Base-by-base conservation (phyloP, 2,329 filamentous ascomycete species). In the Arthrinium phaeospermum region DNA sequence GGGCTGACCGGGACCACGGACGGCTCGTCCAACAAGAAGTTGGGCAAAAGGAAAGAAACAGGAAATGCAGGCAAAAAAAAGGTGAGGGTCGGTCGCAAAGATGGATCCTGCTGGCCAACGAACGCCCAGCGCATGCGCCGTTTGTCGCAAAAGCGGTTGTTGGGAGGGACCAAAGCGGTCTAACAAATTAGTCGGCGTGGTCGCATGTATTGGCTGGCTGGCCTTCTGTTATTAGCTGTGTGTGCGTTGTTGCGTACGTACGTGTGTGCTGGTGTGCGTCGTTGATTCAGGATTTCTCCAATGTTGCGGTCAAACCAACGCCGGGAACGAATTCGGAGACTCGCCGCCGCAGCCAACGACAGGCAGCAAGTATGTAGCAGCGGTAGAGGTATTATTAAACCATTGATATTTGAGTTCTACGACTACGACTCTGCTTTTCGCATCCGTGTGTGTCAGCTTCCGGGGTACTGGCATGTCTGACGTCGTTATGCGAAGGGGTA, bases 401-500 rank as follows among this genome's bases (percentile, higher is more conserved):
- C 7, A 61, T 61, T 37, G 34, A 37, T 61, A 3, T 12, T 49
- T n/a, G 19, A 49, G 46, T 49, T 49, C 7, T 37, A 37, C 37
- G 22, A 22, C 5, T n/a, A 47, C 46, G 46, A 47, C 19, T 47
- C 19, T 47, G 46, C 53, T 61, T 7, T 37, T 34, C 53, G 53
- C 53, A 64, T 41, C 19, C 41, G 57, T 64, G 57, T 64, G 57
- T 41, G 34, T 41, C 57, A 64, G 53, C 53, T n/a, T 34, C 30
- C 57, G 57, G 34, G 57, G 57, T 49, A 64, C 19, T 64, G 57
- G 57, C 57, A 41, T 64, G 57, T 41, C 57, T 64, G 57, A 64
- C 57, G 57, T 64, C 57, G 57, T 64, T 64, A 64, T 64, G 57
- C 57, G 34, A 64, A 64, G 57, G 30, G 34, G 57, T 64, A 41